Evolutionary conservation across 2,329 filamentous ascomycete species (phyloP).

Genomic region (Fusarium sp.): DNA sequence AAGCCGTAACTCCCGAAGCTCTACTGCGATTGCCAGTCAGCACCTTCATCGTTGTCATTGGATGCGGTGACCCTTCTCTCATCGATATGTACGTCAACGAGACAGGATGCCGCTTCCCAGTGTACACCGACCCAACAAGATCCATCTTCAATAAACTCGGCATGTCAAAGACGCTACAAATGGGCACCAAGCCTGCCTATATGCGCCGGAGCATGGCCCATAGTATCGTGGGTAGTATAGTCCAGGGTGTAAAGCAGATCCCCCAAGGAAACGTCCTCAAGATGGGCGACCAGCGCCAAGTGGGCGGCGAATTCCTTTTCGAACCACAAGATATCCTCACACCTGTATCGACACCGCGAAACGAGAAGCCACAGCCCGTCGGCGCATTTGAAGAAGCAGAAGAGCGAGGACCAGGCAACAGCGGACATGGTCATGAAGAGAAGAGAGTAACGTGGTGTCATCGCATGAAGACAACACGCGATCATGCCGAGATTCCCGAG

Average conservation of each 20-base stretch:
- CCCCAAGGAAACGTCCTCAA: constrained; percentile 68
- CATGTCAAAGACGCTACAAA: constrained; percentile 72
- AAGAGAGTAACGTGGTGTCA: constrained; percentile 82
- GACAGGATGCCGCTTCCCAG: constrained; percentile 75
- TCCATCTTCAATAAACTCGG: constrained; percentile 74
- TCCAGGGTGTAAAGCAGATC: constrained; percentile 70
- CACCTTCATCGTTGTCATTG: constrained; percentile 76
- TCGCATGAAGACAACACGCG: constrained; percentile 81
- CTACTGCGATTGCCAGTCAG: constrained; percentile 63
- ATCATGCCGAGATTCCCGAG: constrained; percentile 78
- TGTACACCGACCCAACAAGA: constrained; percentile 79
- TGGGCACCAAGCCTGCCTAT: constrained; percentile 73
- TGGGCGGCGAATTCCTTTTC: constrained; percentile 84
- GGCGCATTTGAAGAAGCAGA: constrained; percentile 36
- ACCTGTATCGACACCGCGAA: constrained; percentile 58
- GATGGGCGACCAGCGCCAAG: constrained; percentile 74
- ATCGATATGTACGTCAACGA: constrained; percentile 73
- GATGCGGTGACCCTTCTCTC: constrained; percentile 75
- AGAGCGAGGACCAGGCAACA: constrained; percentile 3
- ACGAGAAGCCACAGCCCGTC: constrained; percentile 46
- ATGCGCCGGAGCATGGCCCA: constrained; percentile 66
- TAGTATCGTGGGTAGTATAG: constrained; percentile 62
- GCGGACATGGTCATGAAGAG: constrained; percentile 53
- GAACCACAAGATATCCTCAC: constrained; percentile 63
- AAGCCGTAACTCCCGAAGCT: constrained; percentile 63